A percentile compares a stretch with the other conserved stretches of the same genome.
Evolutionary conservation across 108 stramenopile species (phyloP).

Genomic region (Skeletonema potamos): DNA sequence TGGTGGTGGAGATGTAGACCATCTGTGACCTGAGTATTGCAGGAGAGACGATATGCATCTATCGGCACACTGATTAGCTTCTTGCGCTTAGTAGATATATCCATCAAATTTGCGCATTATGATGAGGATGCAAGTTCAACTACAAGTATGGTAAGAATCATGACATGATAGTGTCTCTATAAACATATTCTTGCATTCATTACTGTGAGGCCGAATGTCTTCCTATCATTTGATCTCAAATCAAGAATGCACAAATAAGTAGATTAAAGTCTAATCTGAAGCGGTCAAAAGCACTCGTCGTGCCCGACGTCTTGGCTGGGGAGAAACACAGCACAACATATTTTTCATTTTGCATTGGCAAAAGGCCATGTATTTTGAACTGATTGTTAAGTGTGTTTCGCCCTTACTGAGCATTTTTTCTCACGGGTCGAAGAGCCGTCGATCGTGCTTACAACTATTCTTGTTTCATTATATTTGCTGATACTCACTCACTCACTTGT

Average conservation of each 20-base stretch:
- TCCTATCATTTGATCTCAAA: conserved; percentile 4
- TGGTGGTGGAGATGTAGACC: too few relatives aligned
- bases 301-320: neutral
- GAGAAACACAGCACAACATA: neutral
- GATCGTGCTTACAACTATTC: neutral
- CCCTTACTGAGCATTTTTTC: neutral
- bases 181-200: conserved; percentile 5
- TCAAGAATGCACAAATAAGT: conserved; percentile 11
- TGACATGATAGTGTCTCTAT: neutral
- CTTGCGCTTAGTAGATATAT: too few relatives aligned
- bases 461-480: neutral
- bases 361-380: neutral
- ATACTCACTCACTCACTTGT: neutral
- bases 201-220: conserved; percentile 4
- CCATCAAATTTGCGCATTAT: neutral
- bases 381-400: neutral
- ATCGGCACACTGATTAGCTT: too few relatives aligned
- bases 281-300: conserved; percentile 15
- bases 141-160: neutral
- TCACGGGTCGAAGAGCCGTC: conserved; percentile 13
- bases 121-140: neutral
- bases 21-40: too few relatives aligned
- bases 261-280: neutral
- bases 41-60: too few relatives aligned
- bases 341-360: neutral